Conservation (phyloP, 2,329 filamentous ascomycete genomes). For the Aspergillus alliaceus region DNA sequence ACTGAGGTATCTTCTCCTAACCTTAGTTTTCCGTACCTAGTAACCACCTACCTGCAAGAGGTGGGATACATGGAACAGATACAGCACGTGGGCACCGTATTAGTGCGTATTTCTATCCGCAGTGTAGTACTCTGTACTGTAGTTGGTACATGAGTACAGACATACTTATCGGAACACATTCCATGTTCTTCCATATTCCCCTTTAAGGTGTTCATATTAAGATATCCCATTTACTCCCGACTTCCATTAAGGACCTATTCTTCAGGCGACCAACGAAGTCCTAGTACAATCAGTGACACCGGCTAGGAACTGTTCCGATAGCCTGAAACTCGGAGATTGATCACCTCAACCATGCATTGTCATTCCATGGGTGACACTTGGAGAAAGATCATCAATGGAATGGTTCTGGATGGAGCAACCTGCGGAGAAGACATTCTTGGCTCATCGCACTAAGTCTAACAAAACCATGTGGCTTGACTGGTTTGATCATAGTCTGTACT, state of each 20-base stretch:
- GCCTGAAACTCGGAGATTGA: neutral
- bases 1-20: neutral
- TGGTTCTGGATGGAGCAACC: neutral
- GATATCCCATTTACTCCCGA: too few species aligned
- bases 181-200: neutral
- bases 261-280: neutral
- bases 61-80: neutral
- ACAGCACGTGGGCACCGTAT: neutral
- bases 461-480: neutral
- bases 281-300: neutral
- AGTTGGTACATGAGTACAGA: neutral
- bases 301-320: neutral
- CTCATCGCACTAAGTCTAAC: neutral
- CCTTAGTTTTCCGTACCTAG: neutral
- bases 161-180: neutral
- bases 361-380: conserved; percentile 1
- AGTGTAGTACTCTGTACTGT: too few species aligned
- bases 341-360: neutral
- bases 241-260: neutral
- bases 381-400: conserved; percentile 2
- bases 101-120: neutral
- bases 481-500: neutral
- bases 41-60: too few species aligned
- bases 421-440: neutral
- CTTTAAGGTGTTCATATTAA: too few species aligned